Base-by-base conservation (phyloP, 2,329 filamentous ascomycete genomes). In the Ceratocystiopsis brevicomis region DNA sequence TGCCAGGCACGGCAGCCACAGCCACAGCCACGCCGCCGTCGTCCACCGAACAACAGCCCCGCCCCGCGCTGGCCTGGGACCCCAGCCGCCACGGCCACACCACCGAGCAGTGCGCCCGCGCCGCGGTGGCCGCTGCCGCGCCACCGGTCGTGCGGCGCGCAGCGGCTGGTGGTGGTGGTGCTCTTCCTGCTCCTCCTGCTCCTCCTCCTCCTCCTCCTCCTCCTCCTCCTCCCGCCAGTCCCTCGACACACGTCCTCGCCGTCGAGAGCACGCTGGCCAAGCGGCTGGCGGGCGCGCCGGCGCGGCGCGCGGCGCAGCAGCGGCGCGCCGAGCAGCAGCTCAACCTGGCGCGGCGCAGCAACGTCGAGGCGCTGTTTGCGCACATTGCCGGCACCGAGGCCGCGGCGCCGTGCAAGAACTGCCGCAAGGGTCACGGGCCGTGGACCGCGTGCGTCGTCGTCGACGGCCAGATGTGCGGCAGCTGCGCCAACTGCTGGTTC, bases 401-500 rank as follows among this genome's bases (percentile, higher is more conserved):
- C 0, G 51, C 60, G 0, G 59, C 61, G n/a, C 60, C 68, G 0
- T 76, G 72, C 56, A 71, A 72, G 55, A 74, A 72, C 54, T 76
- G 72, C 53, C 63, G 67, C 54, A 75, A 73, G 53, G 69, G 69
- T 4, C 69, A 74, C 47, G 72, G 72, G 0, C 71, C 72, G 0
- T 76, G 71, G 71, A 68, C 61, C 1, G 61, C 62, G 15, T 76
- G 72, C 48, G 62, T 76, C n/a, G 59, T 73, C n/a, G 67, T 71
- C 18, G 66, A 68, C 40, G 71, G 71, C 1, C 68, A 73, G 52
- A 70, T 76, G 68, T 74, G 69, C 46, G 71, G 72, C 11, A 73
- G 69, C 51, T 76, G 72, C 48, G 66, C 71, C 45, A 76, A 76
- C 52, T 76, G 72, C 53, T 76, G 72, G 71, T 76, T 71, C 55